Evolutionary conservation across 2,329 filamentous ascomycete species (phyloP).

Genomic region (Hypoxylon sp.): DNA sequence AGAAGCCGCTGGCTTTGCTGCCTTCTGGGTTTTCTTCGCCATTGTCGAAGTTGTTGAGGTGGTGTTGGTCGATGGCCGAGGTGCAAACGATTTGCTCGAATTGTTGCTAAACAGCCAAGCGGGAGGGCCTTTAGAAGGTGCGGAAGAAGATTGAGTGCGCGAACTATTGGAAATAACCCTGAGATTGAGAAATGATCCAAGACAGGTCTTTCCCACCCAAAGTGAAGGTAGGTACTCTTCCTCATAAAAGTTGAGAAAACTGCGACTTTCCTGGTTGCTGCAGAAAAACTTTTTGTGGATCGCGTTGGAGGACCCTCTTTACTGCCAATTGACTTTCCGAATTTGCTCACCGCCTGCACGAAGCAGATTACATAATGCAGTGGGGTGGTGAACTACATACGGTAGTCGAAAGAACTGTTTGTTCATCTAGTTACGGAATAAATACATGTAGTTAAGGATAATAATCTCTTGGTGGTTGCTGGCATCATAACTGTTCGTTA

Average conservation of each 20-base stretch:
- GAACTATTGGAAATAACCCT: slow-evolving; percentile 38
- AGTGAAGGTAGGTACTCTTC: background rate
- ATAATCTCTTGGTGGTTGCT: too few relatives aligned
- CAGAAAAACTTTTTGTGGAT: slow-evolving; percentile 39
- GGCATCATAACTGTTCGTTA: too few relatives aligned
- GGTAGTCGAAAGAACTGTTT: too few relatives aligned
- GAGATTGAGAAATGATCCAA: slow-evolving; percentile 10
- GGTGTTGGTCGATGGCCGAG: slow-evolving; percentile 21
- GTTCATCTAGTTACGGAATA: too few relatives aligned
- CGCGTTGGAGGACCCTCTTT: slow-evolving; percentile 15
- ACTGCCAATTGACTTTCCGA: slow-evolving; percentile 26
- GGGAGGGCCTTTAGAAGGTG: slow-evolving; percentile 48
- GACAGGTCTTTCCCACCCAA: background rate
- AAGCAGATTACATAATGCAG: background rate
- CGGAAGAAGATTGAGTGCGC: slow-evolving; percentile 25
- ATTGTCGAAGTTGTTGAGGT: slow-evolving; percentile 39
- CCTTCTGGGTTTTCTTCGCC: slow-evolving; percentile 49
- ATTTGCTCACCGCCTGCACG: slow-evolving; percentile 24
- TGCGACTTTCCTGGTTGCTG: slow-evolving; percentile 11
- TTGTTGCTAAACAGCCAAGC: slow-evolving; percentile 57
- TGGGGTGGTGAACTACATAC: too few relatives aligned
- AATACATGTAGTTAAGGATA: too few relatives aligned
- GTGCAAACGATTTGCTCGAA: slow-evolving; percentile 35
- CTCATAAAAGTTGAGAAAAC: slow-evolving; percentile 11
- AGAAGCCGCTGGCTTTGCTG: slow-evolving; percentile 34